phyloP scores from a whole-genome alignment of 1,139 yeast species.

The Zygoascus sp. region DNA sequence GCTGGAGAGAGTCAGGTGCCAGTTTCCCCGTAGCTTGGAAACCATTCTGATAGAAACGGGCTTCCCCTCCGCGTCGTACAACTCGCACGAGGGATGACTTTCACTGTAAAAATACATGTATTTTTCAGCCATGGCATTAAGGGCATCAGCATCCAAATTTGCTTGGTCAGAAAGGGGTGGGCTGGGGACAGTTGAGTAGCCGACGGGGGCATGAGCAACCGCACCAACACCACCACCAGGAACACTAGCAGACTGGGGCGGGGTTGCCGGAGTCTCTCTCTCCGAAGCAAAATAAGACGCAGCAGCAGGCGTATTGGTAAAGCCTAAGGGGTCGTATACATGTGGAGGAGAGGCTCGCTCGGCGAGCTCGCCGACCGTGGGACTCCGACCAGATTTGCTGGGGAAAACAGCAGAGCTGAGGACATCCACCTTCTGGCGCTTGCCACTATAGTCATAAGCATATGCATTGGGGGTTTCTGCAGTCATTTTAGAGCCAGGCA shows the following conservation, averaged over 20 bases:
- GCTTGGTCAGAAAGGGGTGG: background rate
- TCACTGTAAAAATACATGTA: slow-evolving; percentile 5
- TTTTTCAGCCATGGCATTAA: slow-evolving; percentile 1
- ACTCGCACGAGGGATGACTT: slow-evolving; percentile 1
- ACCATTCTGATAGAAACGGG: slow-evolving; percentile 10
- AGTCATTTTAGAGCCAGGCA: background rate
- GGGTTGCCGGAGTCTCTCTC: background rate
- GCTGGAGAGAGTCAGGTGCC: slow-evolving; percentile 10
- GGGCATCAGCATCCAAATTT: slow-evolving; percentile 5
- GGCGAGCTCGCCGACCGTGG: slow-evolving; percentile 5
- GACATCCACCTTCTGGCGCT: background rate
- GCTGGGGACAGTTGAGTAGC: background rate
- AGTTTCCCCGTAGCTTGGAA: slow-evolving; percentile 12
- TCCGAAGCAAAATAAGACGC: background rate
- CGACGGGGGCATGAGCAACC: background rate
- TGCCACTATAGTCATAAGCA: background rate
- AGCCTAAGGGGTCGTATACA: slow-evolving; percentile 4
- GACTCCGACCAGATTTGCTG: background rate
- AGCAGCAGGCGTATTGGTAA: background rate
- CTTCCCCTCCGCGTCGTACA: slow-evolving; percentile 10
- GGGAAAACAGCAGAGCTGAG: background rate
- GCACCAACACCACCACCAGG: background rate
- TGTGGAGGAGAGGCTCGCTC: background rate
- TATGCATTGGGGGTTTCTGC: background rate
- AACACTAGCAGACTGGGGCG: background rate